Percentiles rank a stretch among this genome's conserved stretches.
phyloP scores from a whole-genome alignment of 2,329 filamentous ascomycete species.

The Calonectria ilicicola region DNA sequence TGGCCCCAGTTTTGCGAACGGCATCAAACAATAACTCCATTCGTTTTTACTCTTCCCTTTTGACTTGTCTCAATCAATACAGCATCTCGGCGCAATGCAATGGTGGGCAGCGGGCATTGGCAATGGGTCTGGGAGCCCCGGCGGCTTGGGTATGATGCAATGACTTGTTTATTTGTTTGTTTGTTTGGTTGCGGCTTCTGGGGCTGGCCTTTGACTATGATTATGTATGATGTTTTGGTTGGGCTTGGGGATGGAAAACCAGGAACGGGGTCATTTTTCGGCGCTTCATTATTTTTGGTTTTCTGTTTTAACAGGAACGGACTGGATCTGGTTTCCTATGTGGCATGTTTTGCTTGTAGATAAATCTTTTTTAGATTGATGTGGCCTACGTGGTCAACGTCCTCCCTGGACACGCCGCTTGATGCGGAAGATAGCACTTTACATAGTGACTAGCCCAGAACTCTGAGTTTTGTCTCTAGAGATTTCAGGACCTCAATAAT shows the following conservation, averaged over 20 bases:
- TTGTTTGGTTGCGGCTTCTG: slow-evolving; percentile 18
- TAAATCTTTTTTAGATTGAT: slow-evolving; percentile 23
- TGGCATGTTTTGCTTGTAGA: slow-evolving; percentile 25
- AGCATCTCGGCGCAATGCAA: slow-evolving; percentile 33
- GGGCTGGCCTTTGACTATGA: slow-evolving; percentile 25
- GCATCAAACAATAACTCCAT: slow-evolving; percentile 3
- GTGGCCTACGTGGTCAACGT: slow-evolving; percentile 13
- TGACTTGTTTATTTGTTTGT: slow-evolving; percentile 19
- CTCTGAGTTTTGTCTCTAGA: slow-evolving; percentile 1
- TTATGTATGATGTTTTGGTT: slow-evolving; percentile 27
- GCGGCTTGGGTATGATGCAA: slow-evolving; percentile 28
- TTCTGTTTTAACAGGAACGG: slow-evolving; percentile 24
- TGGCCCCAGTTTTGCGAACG: slow-evolving; percentile 10
- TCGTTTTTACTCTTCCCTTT: slow-evolving; percentile 24
- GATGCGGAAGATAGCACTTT: slow-evolving; percentile 16
- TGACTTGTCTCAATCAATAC: slow-evolving; percentile 16
- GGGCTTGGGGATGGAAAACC: slow-evolving; percentile 29
- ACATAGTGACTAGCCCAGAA: slow-evolving; percentile 16
- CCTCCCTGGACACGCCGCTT: slow-evolving; percentile 24
- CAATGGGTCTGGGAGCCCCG: slow-evolving; percentile 21
- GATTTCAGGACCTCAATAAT: slow-evolving; percentile 9
- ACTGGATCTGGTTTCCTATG: slow-evolving; percentile 31
- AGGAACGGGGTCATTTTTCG: slow-evolving; percentile 18
- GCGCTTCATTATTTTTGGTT: slow-evolving; percentile 26
- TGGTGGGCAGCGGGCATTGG: slow-evolving; percentile 21